Evolutionary conservation across 2,329 filamentous ascomycete genomes (phyloP), one percentile per base, ranked within the genome.

Genomic region (Metarhizium robertsii): DNA sequence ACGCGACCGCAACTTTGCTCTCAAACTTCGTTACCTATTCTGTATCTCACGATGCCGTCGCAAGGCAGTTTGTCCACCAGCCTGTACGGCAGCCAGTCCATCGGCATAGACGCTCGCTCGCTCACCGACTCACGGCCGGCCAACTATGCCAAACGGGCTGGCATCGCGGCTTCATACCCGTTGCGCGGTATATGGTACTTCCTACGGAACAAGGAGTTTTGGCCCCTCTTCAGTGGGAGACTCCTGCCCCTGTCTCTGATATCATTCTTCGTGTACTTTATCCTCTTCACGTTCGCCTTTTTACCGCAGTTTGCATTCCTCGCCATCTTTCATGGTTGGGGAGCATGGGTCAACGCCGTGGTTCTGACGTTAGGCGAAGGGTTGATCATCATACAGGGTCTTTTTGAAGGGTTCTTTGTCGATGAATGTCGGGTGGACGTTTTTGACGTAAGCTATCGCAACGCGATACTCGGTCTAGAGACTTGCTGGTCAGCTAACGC

Each of bases 281-380:
- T 95, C 20, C 82, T 97, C 20, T 97, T 97, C 70, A 77, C 90
- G 13, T 95, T 94, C 70, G 79, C 90, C 1, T 97, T 95, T 63
- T 73, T 96, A 2, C 92, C 92, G 0, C 90, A 97, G 67, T 90
- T 90, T 55, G 88, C 89, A 1, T 89, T 99, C 64, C 80, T 99
- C 25, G 85, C 88, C 16, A 82, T 97, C 61, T 97, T 96, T 69
- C 92, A 97, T 64, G 88, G 88, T 25, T 80, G 84, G 57, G 86
- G 85, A 34, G 94, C 94, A n/a, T 95, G 90, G 88, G 73, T 96
- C 56, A 96, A 90, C 64, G 91, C 88, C 2, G 84, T 89, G 0
- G 86, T 97, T 59, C 76, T 97, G 50, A 89, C 96, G 0, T 78
- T 99, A n/a, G 89, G 90, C 48, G 86, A 91, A 64, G 87, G 86